Percentiles rank a stretch among this genome's conserved stretches.
These are phyloP conservation scores for Colletotrichum somersetense DNA, from an alignment of 2,329 filamentous ascomycete genomes.

Conservation along the genomic window DNA sequence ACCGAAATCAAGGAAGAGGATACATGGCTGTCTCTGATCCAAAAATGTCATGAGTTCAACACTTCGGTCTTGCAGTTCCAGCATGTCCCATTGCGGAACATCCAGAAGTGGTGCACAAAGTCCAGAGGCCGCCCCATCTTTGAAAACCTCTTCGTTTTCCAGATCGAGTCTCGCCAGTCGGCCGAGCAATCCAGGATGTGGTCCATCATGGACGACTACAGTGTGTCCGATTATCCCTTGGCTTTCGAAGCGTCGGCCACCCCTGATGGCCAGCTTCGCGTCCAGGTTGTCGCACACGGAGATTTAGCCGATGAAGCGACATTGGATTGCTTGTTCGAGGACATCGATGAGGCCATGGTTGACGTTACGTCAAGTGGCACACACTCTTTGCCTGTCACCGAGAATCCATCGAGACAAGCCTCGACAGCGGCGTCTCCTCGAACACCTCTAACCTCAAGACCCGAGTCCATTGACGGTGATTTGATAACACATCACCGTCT, in stretches of 20 bases:
- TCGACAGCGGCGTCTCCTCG: conserved; percentile 34
- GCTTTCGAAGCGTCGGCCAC: conserved; percentile 79
- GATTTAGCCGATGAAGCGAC: conserved; percentile 49
- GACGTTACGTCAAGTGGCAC: conserved; percentile 36
- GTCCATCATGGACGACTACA: conserved; percentile 62
- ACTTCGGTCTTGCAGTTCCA: conserved; percentile 77
- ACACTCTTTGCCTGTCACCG: conserved; percentile 26
- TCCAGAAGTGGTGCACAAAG: conserved; percentile 80
- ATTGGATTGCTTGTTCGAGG: conserved; percentile 55
- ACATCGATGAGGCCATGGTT: conserved; percentile 50
- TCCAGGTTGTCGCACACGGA: conserved; percentile 72
- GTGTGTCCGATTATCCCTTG: conserved; percentile 77
- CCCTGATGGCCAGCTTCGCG: conserved; percentile 59
- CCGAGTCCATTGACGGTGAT: conserved; percentile 30
- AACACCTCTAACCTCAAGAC: conserved; percentile 30
- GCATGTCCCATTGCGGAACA: conserved; percentile 81
- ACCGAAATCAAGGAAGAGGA: conserved; percentile 57
- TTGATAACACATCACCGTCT: conserved; percentile 7
- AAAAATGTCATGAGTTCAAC: conserved; percentile 78
- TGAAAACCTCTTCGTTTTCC: conserved; percentile 86
- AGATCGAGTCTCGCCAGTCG: conserved; percentile 57
- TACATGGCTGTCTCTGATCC: conserved; percentile 72
- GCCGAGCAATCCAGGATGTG: conserved; percentile 60
- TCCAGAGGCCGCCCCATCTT: conserved; percentile 72
- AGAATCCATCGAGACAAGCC: conserved; percentile 30